These are phyloP conservation scores for Dictyophora rubrovolvata DNA, from an alignment of 768 basidiomycete species.

Conservation along the genomic window DNA sequence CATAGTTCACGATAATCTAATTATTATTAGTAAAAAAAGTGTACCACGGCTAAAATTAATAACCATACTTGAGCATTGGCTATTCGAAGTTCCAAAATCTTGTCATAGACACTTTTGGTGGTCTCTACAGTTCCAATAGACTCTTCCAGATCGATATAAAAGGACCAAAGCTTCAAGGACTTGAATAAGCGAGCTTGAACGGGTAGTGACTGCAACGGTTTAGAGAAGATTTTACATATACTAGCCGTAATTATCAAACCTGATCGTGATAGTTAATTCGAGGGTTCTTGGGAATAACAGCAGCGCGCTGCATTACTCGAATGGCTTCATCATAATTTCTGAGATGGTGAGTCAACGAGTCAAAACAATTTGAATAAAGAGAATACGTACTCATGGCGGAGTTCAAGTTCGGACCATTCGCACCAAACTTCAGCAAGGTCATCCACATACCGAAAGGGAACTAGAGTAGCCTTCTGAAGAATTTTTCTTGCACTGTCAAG, in stretches of 20 bases:
- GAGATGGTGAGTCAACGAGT: constrained; percentile 12
- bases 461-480: constrained; percentile 83
- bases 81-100: constrained; percentile 90
- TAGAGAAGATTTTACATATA: constrained; percentile 11
- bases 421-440: constrained; percentile 99
- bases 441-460: constrained; percentile 91
- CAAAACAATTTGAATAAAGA: background rate
- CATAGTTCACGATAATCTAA: constrained; percentile 85
- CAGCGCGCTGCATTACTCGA: constrained; percentile 92
- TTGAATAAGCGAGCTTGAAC: constrained; percentile 92
- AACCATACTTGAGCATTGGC: constrained; percentile 74
- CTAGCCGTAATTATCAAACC: constrained; percentile 35
- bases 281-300: constrained; percentile 79
- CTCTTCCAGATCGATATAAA: constrained; percentile 96
- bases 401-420: constrained; percentile 98
- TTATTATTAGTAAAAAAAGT: background rate
- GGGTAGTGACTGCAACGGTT: constrained; percentile 49
- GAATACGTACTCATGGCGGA: constrained; percentile 77
- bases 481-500: constrained; percentile 84
- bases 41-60: background rate
- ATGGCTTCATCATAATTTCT: constrained; percentile 97
- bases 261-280: constrained; percentile 95
- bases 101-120: constrained; percentile 89
- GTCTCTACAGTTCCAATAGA: constrained; percentile 91
- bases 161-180: constrained; percentile 96